Evolutionary conservation across 192 early-diverging fungal genomes (phyloP), one percentile per base, ranked within the genome.

Genomic region (Chytriomyces sp.): DNA sequence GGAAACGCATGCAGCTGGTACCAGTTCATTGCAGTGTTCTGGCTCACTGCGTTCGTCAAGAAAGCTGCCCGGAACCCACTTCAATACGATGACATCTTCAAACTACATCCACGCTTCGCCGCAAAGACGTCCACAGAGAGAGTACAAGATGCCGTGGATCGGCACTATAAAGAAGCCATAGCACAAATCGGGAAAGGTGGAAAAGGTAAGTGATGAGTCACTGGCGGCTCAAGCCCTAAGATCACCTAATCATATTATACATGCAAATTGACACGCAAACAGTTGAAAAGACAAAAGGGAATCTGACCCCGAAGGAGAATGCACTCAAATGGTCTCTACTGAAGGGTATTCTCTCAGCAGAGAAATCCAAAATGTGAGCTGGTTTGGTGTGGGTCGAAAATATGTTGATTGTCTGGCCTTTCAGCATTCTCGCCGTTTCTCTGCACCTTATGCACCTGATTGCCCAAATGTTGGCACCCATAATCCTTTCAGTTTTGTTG

Each of bases 311-410:
- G 2, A 60, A 63, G 28, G 68, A 70, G 33, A 61, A 7, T 6
- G 59, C 14, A 6, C 38, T 65, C 63, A 65, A 52, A 14, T 65
- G 63, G 63, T 38, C 41, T 8, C 63, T 65, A 6, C 32, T 65
- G 28, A 41, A 52, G 4, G 63, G 63, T 19, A 40, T 65, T 2
- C 17, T 65, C 8, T 30, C 40, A 22, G 39, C 63, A 12, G 63
- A 65, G 33, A 7, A 41, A 2, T 19, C 17, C 8, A 65, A 65
- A 33, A 65, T 65, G n/a, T 28, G 12, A 30, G 55, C 30, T 28
- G 12, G 8, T 49, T 3, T 0, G 22, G 22, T 49, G 44, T n/a
- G n/a, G n/a, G n/a, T n/a, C n/a, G n/a, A n/a, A n/a, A n/a, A n/a
- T n/a, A n/a, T n/a, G n/a, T n/a, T n/a, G n/a, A n/a, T n/a, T n/a